phyloP scores from a whole-genome alignment of 1,284 basidiomycete genomes.

The Rhodotorula sp. region DNA sequence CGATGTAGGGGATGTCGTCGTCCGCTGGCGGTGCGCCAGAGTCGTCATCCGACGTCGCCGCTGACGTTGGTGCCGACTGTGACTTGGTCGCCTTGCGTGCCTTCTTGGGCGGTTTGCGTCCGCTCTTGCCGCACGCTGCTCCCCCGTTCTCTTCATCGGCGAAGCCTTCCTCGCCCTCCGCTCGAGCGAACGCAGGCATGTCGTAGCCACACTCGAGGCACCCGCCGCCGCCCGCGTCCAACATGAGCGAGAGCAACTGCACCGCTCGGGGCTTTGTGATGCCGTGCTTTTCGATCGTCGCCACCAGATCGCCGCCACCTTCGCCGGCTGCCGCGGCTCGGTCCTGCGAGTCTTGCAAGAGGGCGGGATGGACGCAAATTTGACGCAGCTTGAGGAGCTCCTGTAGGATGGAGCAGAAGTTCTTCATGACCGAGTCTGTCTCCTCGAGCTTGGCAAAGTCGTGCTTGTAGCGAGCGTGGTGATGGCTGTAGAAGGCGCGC shows the following conservation, averaged over 20 bases:
- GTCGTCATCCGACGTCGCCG: constrained; percentile 57
- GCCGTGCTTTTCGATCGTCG: constrained; percentile 72
- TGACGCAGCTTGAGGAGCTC: constrained; percentile 92
- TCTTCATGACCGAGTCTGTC: constrained; percentile 90
- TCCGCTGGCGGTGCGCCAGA: constrained; percentile 45
- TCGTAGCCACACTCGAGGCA: constrained; percentile 84
- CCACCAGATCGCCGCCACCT: constrained; percentile 60
- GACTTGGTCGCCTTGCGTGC: background rate
- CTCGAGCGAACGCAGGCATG: constrained; percentile 51
- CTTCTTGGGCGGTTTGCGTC: constrained; percentile 51
- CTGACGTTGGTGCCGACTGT: constrained; percentile 53
- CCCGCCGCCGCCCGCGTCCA: constrained; percentile 73
- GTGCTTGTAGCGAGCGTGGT: constrained; percentile 82
- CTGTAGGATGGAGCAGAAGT: constrained; percentile 95
- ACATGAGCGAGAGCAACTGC: constrained; percentile 74
- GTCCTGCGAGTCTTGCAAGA: constrained; percentile 62
- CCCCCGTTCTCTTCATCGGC: constrained; percentile 52
- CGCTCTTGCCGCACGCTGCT: constrained; percentile 40
- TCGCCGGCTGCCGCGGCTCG: constrained; percentile 29
- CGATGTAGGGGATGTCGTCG: constrained; percentile 61
- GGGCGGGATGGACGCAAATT: constrained; percentile 93
- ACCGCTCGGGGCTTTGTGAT: constrained; percentile 71
- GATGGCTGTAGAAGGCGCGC: constrained; percentile 77
- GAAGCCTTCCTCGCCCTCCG: constrained; percentile 7
- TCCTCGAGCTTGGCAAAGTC: constrained; percentile 85